Conservation (phyloP, 805 yeast species). For the Candida boidinii region DNA sequence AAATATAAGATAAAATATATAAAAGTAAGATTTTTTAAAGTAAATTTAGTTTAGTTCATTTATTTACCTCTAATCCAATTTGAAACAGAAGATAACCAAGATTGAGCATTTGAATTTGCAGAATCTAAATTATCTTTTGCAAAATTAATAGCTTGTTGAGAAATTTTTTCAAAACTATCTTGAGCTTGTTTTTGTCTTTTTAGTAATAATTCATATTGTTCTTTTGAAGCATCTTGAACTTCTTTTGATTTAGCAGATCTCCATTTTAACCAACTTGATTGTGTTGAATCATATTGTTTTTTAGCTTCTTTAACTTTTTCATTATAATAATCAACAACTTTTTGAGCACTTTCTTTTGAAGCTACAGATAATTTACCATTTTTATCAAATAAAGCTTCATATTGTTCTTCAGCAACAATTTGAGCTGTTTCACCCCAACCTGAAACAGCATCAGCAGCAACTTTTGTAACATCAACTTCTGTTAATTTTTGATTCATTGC, state of each 20-base stretch:
- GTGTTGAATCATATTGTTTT: slow-evolving; percentile 18
- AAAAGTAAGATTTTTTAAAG: too few species aligned
- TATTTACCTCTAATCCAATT: slow-evolving; percentile 14
- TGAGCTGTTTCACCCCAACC: slow-evolving; percentile 42
- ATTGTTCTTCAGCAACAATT: slow-evolving; percentile 33
- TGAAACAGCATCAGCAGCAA: slow-evolving; percentile 26
- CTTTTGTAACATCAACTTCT: slow-evolving; percentile 25
- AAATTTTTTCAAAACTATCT: slow-evolving; percentile 4
- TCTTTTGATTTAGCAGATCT: slow-evolving; percentile 20
- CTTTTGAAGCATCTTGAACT: slow-evolving; percentile 18
- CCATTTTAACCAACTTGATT: slow-evolving; percentile 21
- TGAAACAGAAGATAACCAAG: slow-evolving; percentile 10
- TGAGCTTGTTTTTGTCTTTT: slow-evolving; percentile 7
- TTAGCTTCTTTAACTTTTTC: slow-evolving; percentile 16
- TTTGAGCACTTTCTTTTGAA: slow-evolving; percentile 15
- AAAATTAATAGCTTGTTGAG: slow-evolving; percentile 5
- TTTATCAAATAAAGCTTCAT: slow-evolving; percentile 17
- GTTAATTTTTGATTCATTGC: slow-evolving; percentile 7
- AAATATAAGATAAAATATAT: too few species aligned
- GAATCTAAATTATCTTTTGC: slow-evolving; percentile 10
- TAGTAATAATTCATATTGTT: slow-evolving; percentile 13
- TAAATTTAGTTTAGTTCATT: too few species aligned
- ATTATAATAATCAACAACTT: slow-evolving; percentile 14
- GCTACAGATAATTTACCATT: slow-evolving; percentile 12
- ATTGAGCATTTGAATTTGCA: slow-evolving; percentile 15